Conservation (phyloP, 2,329 filamentous ascomycete species). For the Neoarthrinium moseri region DNA sequence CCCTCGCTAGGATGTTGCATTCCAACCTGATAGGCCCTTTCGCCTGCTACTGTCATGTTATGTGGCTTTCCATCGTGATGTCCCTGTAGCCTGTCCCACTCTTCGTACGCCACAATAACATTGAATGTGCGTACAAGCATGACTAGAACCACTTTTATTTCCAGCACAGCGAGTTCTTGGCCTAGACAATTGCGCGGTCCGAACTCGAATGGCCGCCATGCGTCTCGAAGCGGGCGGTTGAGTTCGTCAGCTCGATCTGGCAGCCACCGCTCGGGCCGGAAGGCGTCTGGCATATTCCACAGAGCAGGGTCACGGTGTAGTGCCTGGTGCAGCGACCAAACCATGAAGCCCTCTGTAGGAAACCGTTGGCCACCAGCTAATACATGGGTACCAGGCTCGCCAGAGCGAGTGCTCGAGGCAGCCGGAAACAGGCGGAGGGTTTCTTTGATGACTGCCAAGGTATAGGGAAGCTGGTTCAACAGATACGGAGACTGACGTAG, state of each 20-base stretch:
- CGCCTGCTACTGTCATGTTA: too few species aligned
- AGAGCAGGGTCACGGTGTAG: conserved; percentile 2
- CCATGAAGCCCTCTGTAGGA: neutral
- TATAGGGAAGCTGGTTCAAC: conserved; percentile 5
- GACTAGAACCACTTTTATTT: conserved; percentile 2
- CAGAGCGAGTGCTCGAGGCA: neutral
- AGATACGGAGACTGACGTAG: neutral
- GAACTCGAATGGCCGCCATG: conserved; percentile 4
- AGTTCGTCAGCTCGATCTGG: neutral
- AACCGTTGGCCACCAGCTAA: neutral
- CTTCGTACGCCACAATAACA: too few species aligned
- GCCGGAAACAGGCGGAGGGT: conserved; percentile 1
- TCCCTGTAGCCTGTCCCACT: too few species aligned
- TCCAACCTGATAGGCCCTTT: too few species aligned
- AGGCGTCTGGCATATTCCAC: neutral
- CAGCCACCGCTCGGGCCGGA: conserved; percentile 4
- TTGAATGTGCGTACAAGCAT: too few species aligned
- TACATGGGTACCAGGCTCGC: neutral
- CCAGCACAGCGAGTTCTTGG: conserved; percentile 6
- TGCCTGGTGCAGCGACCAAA: neutral
- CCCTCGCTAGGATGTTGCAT: too few species aligned
- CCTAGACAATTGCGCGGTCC: conserved; percentile 6
- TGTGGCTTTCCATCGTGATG: too few species aligned
- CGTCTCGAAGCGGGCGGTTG: conserved; percentile 2
- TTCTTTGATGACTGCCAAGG: conserved; percentile 6